Evolutionary conservation across 305 asterid genomes (phyloP).

Genomic region (Rubia balearica): DNA sequence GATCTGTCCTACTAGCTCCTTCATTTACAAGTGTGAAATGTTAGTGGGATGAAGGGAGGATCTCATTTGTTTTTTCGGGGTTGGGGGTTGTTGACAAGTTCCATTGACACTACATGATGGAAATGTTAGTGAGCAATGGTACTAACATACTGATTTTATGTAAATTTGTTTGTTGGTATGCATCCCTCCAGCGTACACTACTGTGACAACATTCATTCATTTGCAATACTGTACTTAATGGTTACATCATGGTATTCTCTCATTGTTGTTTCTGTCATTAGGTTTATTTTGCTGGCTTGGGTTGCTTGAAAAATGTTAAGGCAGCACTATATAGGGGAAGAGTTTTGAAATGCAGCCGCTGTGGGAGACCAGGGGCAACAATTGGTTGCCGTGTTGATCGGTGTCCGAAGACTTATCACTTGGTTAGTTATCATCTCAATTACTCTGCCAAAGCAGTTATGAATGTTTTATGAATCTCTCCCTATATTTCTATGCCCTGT

Average conservation of each 20-base stretch:
- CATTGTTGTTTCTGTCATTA: slow-evolving; percentile 25
- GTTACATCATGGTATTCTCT: background rate
- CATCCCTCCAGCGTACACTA: slow-evolving; percentile 2
- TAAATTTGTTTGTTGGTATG: slow-evolving; percentile 10
- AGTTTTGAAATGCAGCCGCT: slow-evolving; percentile 87
- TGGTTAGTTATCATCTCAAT: slow-evolving; percentile 46
- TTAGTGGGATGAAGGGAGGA: too few species aligned
- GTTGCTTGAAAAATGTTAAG: slow-evolving; percentile 91
- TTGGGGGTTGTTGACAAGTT: slow-evolving; percentile 17
- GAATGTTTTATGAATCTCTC: background rate
- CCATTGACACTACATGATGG: slow-evolving; percentile 34
- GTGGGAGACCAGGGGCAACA: slow-evolving; percentile 97
- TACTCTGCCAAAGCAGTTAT: background rate
- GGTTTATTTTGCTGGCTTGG: slow-evolving; percentile 99
- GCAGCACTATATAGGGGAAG: slow-evolving; percentile 98
- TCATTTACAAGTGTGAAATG: too few species aligned
- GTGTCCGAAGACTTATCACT: slow-evolving; percentile 94
- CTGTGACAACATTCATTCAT: slow-evolving; percentile 7
- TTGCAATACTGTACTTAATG: background rate
- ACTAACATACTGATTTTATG: slow-evolving; percentile 23
- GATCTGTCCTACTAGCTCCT: too few species aligned
- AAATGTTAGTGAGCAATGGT: slow-evolving; percentile 32
- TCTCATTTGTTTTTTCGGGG: too few species aligned
- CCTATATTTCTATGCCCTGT: background rate
- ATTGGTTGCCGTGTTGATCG: slow-evolving; percentile 99